Percentiles rank a stretch among this genome's conserved stretches.
These are phyloP conservation scores for Scedosporium aurantiacum DNA, from an alignment of 2,329 filamentous ascomycete species.

Conservation along the genomic window DNA sequence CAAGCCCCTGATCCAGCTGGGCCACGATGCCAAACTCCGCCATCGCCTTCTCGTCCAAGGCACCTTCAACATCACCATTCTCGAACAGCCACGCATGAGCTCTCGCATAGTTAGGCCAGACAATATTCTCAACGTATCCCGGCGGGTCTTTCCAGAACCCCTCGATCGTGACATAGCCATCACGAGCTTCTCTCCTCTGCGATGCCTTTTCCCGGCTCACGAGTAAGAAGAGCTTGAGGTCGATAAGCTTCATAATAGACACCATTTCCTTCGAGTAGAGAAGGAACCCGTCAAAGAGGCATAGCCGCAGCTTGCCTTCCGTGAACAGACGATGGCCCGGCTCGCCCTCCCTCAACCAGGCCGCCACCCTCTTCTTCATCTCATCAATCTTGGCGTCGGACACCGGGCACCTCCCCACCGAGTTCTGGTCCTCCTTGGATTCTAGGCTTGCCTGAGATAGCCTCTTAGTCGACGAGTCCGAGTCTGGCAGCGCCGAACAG, in stretches of 20 bases:
- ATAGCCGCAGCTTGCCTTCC: conserved; percentile 36
- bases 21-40: conserved; percentile 33
- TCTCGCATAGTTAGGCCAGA: conserved; percentile 88
- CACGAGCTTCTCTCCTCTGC: conserved; percentile 53
- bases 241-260: conserved; percentile 49
- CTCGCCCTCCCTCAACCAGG: conserved; percentile 33
- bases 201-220: conserved; percentile 56
- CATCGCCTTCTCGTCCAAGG: conserved; percentile 35
- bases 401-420: conserved; percentile 44
- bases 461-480: neutral
- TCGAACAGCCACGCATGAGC: conserved; percentile 75
- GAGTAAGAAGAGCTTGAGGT: conserved; percentile 69
- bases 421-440: conserved; percentile 52
- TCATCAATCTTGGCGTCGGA: conserved; percentile 32
- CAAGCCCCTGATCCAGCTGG: conserved; percentile 32
- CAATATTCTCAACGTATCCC: conserved; percentile 84
- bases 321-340: conserved; percentile 27
- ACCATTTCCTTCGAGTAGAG: conserved; percentile 54
- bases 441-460: conserved; percentile 32
- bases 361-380: conserved; percentile 34
- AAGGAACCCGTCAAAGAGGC: conserved; percentile 80
- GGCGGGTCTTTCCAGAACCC: conserved; percentile 95
- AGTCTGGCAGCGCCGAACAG: conserved; percentile 7
- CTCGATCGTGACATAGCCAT: conserved; percentile 70
- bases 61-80: conserved; percentile 52